Evolutionary conservation across 1,139 yeast species (phyloP), one percentile per base, ranked within the genome.

Genomic region (Suhomyces wounanorum): DNA sequence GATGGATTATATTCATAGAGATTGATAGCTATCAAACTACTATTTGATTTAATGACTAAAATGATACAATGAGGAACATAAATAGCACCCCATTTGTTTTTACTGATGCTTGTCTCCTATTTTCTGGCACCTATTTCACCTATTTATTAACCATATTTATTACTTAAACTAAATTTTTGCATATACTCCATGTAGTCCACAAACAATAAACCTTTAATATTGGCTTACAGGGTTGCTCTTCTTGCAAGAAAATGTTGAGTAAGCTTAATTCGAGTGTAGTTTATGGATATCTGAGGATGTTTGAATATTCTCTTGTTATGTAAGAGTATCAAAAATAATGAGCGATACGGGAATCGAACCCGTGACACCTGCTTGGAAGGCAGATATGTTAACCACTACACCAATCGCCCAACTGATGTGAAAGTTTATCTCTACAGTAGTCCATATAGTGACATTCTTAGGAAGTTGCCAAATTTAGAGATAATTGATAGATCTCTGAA

Each of bases 341-440:
- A 82, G 84, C 79, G 84, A 81, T 82, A 81, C 84, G 87, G 85
- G 87, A 83, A 82, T 83, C 87, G 87, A 83, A 83, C 87, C 87
- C 87, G 76, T 81, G 85, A 79, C 87, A 74, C 83, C 82, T 81
- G 87, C 87, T 83, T 83, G 88, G 88, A 83, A 83, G 88, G 87
- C 87, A 72, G 70, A 67, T 67, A 75, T 75, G 78, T 70, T 75
- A 74, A 66, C 79, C 79, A 73, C 76, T 75, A 75, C 78, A 75
- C 79, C 77, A 75, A 74, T 75, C 77, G 73, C 78, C 78, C 79
- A n/a, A 28, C 28, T 42, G 40, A 16, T 26, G 26, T 17, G 16
- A 14, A 38, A n/a, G 2, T 14, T 3, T 23, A 36, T 1, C 8
- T 2, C 13, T 28, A 8, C 5, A 28, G 13, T 11, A 9, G 8